Conservation (phyloP, 441 rosid species). For the Syzygium malaccense region DNA sequence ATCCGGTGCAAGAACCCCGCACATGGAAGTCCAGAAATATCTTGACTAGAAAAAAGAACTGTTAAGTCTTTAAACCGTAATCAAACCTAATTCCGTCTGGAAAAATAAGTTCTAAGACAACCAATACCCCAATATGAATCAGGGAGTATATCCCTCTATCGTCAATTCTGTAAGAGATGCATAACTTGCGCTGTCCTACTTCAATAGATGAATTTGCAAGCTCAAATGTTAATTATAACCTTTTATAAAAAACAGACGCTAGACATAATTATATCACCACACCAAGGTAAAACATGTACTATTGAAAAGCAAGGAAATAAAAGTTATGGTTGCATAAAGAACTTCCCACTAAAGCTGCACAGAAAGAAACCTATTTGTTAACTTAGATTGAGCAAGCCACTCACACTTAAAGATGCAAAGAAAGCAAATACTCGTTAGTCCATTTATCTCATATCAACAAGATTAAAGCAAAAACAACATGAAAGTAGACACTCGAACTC, state of each 20-base stretch:
- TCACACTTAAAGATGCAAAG: background rate
- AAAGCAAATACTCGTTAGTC: background rate
- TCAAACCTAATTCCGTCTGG: background rate
- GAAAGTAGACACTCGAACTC: background rate
- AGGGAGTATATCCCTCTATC: background rate
- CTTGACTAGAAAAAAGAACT: background rate
- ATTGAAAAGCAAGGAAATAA: background rate
- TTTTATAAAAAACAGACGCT: background rate
- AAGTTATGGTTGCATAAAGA: background rate
- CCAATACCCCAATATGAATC: background rate
- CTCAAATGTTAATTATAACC: background rate
- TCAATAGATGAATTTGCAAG: background rate
- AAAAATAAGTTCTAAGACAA: background rate
- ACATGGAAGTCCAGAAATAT: background rate
- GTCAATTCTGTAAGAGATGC: background rate
- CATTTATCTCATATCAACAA: background rate
- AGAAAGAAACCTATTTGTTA: background rate
- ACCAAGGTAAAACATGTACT: background rate
- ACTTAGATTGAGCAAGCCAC: background rate
- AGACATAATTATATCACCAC: background rate
- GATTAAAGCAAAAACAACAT: background rate
- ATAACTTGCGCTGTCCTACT: background rate
- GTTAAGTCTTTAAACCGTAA: background rate
- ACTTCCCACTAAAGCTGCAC: background rate
- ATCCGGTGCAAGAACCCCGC: background rate